Conservation (phyloP, 2,329 filamentous ascomycete species). For the Monosporascus sp. region DNA sequence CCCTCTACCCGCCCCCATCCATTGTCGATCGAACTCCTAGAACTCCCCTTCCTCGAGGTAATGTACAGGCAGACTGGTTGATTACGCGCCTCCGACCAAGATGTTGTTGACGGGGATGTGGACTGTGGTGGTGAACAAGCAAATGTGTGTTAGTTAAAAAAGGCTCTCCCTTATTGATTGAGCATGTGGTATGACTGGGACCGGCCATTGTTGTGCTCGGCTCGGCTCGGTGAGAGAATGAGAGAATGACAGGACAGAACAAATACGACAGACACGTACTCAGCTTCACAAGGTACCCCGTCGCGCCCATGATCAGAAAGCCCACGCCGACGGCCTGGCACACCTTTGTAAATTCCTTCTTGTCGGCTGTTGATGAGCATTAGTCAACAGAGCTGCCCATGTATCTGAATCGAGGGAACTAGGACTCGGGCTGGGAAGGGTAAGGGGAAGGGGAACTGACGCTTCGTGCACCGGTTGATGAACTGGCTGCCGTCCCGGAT, state of each 20-base stretch:
- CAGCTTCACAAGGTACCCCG: constrained; percentile 66
- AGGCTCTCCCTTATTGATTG: too few relatives aligned
- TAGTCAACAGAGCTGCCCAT: constrained; percentile 8
- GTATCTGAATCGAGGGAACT: constrained; percentile 4
- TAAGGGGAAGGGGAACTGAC: constrained; percentile 31
- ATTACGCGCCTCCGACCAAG: constrained; percentile 59
- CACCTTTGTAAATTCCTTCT: constrained; percentile 49
- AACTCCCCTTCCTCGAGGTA: too few relatives aligned
- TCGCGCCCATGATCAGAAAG: constrained; percentile 65
- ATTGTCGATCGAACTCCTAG: too few relatives aligned
- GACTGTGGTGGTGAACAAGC: constrained; percentile 33
- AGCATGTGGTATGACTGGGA: too few relatives aligned
- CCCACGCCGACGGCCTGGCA: constrained; percentile 60
- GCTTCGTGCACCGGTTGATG: constrained; percentile 58
- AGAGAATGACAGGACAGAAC: background rate
- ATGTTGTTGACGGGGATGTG: constrained; percentile 69
- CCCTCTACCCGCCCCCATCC: too few relatives aligned
- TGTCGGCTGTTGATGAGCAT: constrained; percentile 33
- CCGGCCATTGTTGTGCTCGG: too few relatives aligned
- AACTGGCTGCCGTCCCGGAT: constrained; percentile 58
- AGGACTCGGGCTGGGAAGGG: background rate
- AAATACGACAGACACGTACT: constrained; percentile 38
- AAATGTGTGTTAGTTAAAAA: background rate
- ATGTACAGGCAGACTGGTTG: too few relatives aligned
- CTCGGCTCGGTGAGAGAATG: background rate